Evolutionary conservation across 2,329 filamentous ascomycete species (phyloP).

Genomic region (Aspergillus luchuensis): DNA sequence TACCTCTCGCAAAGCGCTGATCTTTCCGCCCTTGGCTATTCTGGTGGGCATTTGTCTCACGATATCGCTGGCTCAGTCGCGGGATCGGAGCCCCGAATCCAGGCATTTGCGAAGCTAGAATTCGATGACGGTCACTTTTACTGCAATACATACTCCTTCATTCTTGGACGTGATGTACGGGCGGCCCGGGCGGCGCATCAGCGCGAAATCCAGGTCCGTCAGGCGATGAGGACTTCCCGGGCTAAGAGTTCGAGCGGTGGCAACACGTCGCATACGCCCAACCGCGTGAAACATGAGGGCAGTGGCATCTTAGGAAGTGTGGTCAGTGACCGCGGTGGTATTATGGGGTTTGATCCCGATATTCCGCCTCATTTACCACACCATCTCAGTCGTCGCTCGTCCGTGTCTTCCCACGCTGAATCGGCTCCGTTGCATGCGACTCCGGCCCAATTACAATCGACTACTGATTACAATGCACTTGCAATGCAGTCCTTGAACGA

Average conservation of each 20-base stretch:
- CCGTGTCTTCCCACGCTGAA: slow-evolving; percentile 51
- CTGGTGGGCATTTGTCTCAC: slow-evolving; percentile 26
- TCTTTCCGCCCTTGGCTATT: slow-evolving; percentile 39
- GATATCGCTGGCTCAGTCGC: slow-evolving; percentile 39
- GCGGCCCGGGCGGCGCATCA: slow-evolving; percentile 52
- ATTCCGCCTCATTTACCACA: slow-evolving; percentile 43
- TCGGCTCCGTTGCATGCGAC: slow-evolving; percentile 40
- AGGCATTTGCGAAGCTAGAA: slow-evolving; percentile 65
- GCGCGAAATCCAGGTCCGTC: slow-evolving; percentile 46
- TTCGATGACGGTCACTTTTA: slow-evolving; percentile 68
- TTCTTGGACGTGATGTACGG: slow-evolving; percentile 63
- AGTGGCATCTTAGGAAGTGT: slow-evolving; percentile 52
- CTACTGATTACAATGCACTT: slow-evolving; percentile 50
- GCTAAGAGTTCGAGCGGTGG: slow-evolving; percentile 52
- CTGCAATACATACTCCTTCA: slow-evolving; percentile 64
- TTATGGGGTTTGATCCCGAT: slow-evolving; percentile 53
- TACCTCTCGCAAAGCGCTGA: slow-evolving; percentile 42
- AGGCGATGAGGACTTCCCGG: slow-evolving; percentile 42
- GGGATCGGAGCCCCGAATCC: slow-evolving; percentile 51
- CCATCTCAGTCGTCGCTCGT: slow-evolving; percentile 51
- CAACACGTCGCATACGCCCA: slow-evolving; percentile 47
- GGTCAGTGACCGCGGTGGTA: slow-evolving; percentile 59
- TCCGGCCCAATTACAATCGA: slow-evolving; percentile 41
- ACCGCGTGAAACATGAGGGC: slow-evolving; percentile 48
- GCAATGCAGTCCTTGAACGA: slow-evolving; percentile 48